phyloP scores from a whole-genome alignment of 306 rosid genomes.

The cucumber (Cucumis sativus) region DNA sequence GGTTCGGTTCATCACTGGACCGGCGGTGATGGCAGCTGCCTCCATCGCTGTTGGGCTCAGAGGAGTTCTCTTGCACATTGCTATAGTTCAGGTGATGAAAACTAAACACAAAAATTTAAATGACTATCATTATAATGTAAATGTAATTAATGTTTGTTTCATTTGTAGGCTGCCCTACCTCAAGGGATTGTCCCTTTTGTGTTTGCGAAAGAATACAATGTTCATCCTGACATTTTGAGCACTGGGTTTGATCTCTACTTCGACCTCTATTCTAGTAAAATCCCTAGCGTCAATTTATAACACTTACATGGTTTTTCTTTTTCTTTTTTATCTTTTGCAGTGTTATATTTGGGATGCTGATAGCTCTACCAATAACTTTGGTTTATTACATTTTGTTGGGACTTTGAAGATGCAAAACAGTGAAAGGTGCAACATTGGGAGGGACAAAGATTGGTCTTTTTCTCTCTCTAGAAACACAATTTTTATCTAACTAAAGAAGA shows the following conservation, averaged over 20 bases:
- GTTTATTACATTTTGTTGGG: slow-evolving; percentile 13
- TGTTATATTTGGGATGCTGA: slow-evolving; percentile 13
- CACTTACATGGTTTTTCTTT: not conserved
- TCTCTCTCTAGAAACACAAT: not conserved
- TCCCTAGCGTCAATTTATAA: not conserved
- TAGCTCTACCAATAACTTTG: slow-evolving; percentile 11
- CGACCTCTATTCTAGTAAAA: not conserved
- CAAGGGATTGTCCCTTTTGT: slow-evolving; percentile 90
- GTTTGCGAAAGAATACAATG: slow-evolving; percentile 84
- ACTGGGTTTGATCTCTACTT: slow-evolving; percentile 35
- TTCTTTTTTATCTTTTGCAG: not conserved
- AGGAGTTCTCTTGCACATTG: slow-evolving; percentile 65
- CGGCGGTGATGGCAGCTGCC: slow-evolving; percentile 72
- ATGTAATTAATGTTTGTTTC: not conserved
- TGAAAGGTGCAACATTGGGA: not conserved
- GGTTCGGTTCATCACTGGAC: slow-evolving; percentile 58
- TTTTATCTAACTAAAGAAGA: not conserved
- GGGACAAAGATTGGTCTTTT: not conserved
- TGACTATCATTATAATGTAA: not conserved
- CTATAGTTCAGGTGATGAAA: slow-evolving; percentile 60
- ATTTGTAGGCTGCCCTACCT: slow-evolving; percentile 68
- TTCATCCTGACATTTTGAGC: slow-evolving; percentile 81
- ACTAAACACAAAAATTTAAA: not conserved
- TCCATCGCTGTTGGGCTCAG: slow-evolving; percentile 56
- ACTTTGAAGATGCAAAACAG: not conserved